Conservation (phyloP, 1,284 basidiomycete genomes). For the Sporisorium scitamineum region DNA sequence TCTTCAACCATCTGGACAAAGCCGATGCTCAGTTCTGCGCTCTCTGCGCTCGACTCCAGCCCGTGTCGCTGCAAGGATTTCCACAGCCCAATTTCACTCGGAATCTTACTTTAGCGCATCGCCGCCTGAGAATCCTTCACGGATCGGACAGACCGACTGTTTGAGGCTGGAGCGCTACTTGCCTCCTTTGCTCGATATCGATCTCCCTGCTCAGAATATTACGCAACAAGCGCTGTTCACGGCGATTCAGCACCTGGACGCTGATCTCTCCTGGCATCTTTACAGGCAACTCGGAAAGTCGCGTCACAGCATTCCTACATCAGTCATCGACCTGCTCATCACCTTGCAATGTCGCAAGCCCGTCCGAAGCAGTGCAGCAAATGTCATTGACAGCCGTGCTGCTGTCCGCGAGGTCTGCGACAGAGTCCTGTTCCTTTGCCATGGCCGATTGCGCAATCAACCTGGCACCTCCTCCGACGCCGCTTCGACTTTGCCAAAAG, state of each 20-base stretch:
- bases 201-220: slow-evolving; percentile 12
- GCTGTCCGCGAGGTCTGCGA: slow-evolving; percentile 36
- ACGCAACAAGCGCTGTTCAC: slow-evolving; percentile 19
- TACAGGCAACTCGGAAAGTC: slow-evolving; percentile 31
- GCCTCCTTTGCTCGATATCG: slow-evolving; percentile 26
- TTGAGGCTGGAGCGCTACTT: slow-evolving; percentile 25
- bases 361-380: slow-evolving; percentile 14
- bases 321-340: slow-evolving; percentile 29
- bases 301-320: slow-evolving; percentile 5
- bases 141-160: not conserved
- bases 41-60: not conserved
- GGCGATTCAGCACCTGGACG: slow-evolving; percentile 27
- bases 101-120: slow-evolving; percentile 34
- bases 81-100: slow-evolving; percentile 8
- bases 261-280: slow-evolving; percentile 33
- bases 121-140: slow-evolving; percentile 14
- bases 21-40: not conserved
- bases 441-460: slow-evolving; percentile 12
- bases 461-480: slow-evolving; percentile 8
- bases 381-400: slow-evolving; percentile 9
- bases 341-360: slow-evolving; percentile 38
- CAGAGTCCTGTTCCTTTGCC: slow-evolving; percentile 25
- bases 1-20: not conserved
- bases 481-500: not conserved
- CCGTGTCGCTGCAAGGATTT: not conserved